Percentiles rank a stretch among this genome's conserved stretches.
Evolutionary conservation across 495 filamentous ascomycete genomes (phyloP).

Genomic region (Hypoxylon perforatum): DNA sequence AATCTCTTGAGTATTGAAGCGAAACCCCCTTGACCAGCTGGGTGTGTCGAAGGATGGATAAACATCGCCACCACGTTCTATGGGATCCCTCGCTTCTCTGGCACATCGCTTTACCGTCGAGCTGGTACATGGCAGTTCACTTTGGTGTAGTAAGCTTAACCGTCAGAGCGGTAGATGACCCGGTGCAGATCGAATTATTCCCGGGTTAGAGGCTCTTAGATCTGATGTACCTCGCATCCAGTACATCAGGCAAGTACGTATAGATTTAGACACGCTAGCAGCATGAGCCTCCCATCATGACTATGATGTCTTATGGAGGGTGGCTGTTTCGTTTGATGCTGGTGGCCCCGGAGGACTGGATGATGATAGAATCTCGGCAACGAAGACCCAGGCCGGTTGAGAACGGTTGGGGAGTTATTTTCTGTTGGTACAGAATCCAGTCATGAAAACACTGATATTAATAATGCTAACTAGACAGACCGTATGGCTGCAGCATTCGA

Average conservation of each 20-base stretch:
- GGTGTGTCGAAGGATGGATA: constrained; percentile 28
- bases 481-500: too few species aligned
- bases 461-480: too few species aligned
- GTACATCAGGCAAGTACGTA: not conserved
- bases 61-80: constrained; percentile 11
- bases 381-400: not conserved
- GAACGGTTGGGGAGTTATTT: not conserved
- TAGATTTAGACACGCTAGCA: not conserved
- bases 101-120: constrained; percentile 2
- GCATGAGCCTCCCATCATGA: constrained; percentile 12
- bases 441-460: too few species aligned
- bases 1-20: constrained; percentile 1
- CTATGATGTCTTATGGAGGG: not conserved
- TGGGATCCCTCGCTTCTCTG: not conserved
- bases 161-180: not conserved
- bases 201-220: not conserved
- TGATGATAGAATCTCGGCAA: not conserved
- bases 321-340: not conserved
- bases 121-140: not conserved
- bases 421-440: not conserved
- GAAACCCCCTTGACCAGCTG: constrained; percentile 14
- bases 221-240: constrained; percentile 8
- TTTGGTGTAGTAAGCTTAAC: constrained; percentile 25
- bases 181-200: not conserved
- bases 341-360: not conserved